A percentile compares a stretch with the other conserved stretches of the same genome.
Evolutionary conservation across 331 rosid species (phyloP).

Genomic region (Malus hybrid): DNA sequence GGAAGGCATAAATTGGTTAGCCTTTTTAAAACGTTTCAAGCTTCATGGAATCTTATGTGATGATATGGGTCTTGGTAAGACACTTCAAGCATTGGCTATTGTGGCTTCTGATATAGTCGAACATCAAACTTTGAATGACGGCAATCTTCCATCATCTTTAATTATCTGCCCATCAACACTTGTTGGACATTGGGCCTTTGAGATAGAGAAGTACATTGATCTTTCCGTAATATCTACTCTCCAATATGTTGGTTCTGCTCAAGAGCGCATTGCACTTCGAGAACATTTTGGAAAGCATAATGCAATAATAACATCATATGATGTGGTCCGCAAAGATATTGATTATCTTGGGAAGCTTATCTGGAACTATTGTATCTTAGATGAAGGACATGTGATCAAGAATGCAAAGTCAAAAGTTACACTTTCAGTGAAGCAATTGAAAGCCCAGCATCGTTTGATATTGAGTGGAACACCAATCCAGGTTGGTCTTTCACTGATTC

Average conservation of each 20-base stretch:
- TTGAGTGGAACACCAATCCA: constrained; percentile 99
- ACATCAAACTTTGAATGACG: constrained; percentile 29
- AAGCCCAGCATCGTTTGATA: constrained; percentile 89
- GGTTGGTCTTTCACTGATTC: constrained; percentile 39
- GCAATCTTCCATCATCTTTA: constrained; percentile 57
- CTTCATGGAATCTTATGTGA: constrained; percentile 99
- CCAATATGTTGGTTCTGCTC: constrained; percentile 90
- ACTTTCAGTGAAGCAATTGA: constrained; percentile 81
- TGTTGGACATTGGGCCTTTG: constrained; percentile 97
- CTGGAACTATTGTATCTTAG: constrained; percentile 92
- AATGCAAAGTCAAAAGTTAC: constrained; percentile 94
- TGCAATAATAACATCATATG: constrained; percentile 85
- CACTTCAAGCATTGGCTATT: constrained; percentile 94
- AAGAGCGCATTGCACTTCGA: constrained; percentile 57
- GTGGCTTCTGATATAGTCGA: constrained; percentile 89
- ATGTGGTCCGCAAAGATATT: constrained; percentile 88
- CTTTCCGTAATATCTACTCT: constrained; percentile 66
- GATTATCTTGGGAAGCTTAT: constrained; percentile 60
- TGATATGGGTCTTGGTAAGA: constrained; percentile 99
- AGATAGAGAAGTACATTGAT: constrained; percentile 92
- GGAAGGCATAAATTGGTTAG: constrained; percentile 98
- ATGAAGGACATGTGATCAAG: constrained; percentile 94
- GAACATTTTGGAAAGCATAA: constrained; percentile 66
- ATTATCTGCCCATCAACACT: constrained; percentile 93
- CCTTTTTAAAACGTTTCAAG: constrained; percentile 92